Evolutionary conservation across 768 basidiomycete species (phyloP).

Genomic region (Tulasnella sp.): DNA sequence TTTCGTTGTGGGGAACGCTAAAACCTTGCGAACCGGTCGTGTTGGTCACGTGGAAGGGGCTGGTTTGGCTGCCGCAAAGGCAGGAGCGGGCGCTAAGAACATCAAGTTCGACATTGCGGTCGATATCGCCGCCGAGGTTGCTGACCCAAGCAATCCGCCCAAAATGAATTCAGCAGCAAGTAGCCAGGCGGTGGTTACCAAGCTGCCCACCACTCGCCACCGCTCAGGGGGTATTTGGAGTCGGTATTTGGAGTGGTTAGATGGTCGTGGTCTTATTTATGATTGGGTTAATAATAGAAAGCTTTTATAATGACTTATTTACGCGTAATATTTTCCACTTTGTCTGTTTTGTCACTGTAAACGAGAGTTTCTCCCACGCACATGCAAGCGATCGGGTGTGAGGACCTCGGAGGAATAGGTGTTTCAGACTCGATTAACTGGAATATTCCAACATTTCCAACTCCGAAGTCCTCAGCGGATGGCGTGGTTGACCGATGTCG

Average conservation of each 20-base stretch:
- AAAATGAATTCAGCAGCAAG: background rate
- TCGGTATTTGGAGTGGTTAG: conserved; percentile 6
- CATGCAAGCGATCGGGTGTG: no score
- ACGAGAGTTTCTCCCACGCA: background rate
- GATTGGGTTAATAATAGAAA: background rate
- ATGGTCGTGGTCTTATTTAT: background rate
- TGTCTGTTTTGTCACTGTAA: background rate
- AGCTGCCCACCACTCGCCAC: background rate
- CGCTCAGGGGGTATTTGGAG: background rate
- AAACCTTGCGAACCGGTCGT: conserved; percentile 43
- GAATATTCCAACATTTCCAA: no score
- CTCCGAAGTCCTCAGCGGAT: no score
- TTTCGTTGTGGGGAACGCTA: conserved; percentile 65
- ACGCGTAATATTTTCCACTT: background rate
- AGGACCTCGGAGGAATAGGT: no score
- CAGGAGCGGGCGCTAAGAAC: background rate
- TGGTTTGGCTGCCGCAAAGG: background rate
- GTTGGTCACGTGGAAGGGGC: background rate
- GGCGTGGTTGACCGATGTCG: no score
- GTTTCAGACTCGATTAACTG: no score
- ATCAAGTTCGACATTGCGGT: conserved; percentile 6
- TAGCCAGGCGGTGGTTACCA: background rate
- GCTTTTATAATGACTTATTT: background rate
- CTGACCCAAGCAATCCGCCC: no score
- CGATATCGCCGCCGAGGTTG: background rate